A percentile compares a stretch with the other conserved stretches of the same genome.
These are phyloP conservation scores for Leucocoprinus leucothites DNA, from an alignment of 768 basidiomycete species.

Conservation along the genomic window DNA sequence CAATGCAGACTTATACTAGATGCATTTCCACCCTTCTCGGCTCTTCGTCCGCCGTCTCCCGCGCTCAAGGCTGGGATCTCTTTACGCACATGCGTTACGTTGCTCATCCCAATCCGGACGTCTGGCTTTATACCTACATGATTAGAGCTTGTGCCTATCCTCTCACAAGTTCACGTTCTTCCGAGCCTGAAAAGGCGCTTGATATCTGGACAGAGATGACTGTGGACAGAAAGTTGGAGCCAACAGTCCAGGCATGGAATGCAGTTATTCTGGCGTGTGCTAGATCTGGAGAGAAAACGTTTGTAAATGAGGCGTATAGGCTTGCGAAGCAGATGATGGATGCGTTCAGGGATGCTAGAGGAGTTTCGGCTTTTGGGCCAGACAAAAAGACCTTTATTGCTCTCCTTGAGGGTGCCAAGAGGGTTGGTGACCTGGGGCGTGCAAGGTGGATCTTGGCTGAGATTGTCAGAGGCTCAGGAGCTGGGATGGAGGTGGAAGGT, in stretches of 20 bases:
- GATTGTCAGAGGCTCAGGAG: conserved; percentile 46
- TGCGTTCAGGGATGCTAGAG: conserved; percentile 61
- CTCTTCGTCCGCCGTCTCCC: conserved; percentile 45
- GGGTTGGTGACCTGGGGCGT: conserved; percentile 77
- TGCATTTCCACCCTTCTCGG: conserved; percentile 59
- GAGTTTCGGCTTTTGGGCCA: conserved; percentile 54
- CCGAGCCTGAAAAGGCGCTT: conserved; percentile 87
- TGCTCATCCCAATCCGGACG: conserved; percentile 80
- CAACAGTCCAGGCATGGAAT: conserved; percentile 70
- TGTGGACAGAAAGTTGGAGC: conserved; percentile 56
- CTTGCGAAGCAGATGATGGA: conserved; percentile 88
- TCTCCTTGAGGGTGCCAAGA: conserved; percentile 86
- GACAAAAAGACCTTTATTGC: conserved; percentile 72
- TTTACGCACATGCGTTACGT: conserved; percentile 96
- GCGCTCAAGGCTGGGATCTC: conserved; percentile 89
- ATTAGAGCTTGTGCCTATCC: conserved; percentile 78
- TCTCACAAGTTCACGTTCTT: conserved; percentile 37
- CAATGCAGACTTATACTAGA: conserved; percentile 72
- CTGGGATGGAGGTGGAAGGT: conserved; percentile 15
- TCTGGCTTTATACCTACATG: conserved; percentile 76
- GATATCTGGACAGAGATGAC: conserved; percentile 96
- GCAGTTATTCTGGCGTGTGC: conserved; percentile 84
- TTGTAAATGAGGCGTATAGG: conserved; percentile 80
- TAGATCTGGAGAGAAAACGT: conserved; percentile 53
- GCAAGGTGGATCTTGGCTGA: conserved; percentile 91